Base-by-base conservation (phyloP, 2,329 filamentous ascomycete genomes). In the Cercospora berteroae region DNA sequence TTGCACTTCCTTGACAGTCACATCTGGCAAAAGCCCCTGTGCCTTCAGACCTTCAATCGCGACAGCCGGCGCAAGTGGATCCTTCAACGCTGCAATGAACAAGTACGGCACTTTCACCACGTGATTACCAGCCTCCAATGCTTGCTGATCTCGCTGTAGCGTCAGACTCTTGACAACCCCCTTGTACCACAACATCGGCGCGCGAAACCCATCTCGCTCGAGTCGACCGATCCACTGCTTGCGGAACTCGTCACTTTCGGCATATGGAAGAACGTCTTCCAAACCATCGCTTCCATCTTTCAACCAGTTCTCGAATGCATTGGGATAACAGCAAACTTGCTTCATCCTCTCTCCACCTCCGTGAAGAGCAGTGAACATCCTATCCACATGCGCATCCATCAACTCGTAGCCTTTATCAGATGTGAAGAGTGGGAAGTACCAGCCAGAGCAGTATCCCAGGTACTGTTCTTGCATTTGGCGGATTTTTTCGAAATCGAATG, bases 371-470 rank as follows among this genome's bases (percentile, higher is more conserved):
- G 66, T 70, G 16, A 68, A 70, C 63, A 70, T 68, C 1, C 60
- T 39, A 16, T 68, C 68, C 1, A 68, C 44, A 31, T 62, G 56
- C 9, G 63, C 60, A 25, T 69, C 68, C 13, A 85, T 72, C 16
- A 83, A 31, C 1, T 70, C 71, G 3, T 77, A 71, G 1, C 78
- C 80, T 29, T 83, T 80, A 0, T 77, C 72, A 0, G 79, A 77
- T 1, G 75, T 76, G 69, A 84, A 81, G 13, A 84, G 77, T 63
- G 80, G 71, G 80, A 82, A 84, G 74, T 85, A 85, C 57, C 77
- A 74, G 27, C 76, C 78, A 1, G 75, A 50, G 8, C 77, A 73
- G 42, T 77, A 76, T 9, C 83, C 83, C n/a, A 79, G 75, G 0
- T 59, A 50, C 63, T 78, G 66, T 57, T 78, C 72, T 1, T 76